Evolutionary conservation across 2,329 filamentous ascomycete species (phyloP).

Genomic region (Arthrobotrys entomopaga): DNA sequence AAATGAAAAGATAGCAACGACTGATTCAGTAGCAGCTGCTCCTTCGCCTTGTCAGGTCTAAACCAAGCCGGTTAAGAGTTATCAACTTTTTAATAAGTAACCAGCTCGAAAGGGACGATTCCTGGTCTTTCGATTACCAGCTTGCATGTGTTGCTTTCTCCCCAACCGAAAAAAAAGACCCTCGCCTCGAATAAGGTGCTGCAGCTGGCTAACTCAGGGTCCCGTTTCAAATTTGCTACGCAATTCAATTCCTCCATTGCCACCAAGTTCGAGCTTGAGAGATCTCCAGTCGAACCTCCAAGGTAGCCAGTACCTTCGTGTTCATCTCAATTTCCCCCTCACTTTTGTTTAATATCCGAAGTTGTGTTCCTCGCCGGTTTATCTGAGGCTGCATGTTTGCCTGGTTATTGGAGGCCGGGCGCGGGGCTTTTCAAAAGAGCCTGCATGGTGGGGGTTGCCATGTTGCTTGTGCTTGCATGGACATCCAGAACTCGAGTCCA

Average conservation of each 20-base stretch:
- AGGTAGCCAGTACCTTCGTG: neutral
- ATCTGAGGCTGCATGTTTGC: constrained; percentile 5
- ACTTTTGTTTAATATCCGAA: neutral
- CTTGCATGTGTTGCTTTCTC: constrained; percentile 21
- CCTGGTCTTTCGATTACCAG: neutral
- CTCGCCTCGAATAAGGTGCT: constrained; percentile 14
- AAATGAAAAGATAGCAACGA: neutral
- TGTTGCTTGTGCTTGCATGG: constrained; percentile 16
- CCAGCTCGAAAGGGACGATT: constrained; percentile 1
- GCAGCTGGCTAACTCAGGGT: constrained; percentile 24
- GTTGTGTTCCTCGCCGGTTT: neutral
- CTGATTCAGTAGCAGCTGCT: neutral
- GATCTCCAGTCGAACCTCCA: constrained; percentile 25
- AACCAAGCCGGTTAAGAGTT: no score
- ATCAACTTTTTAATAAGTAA: neutral
- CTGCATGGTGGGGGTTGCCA: constrained; percentile 47
- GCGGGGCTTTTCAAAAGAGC: constrained; percentile 23
- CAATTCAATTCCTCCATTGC: constrained; percentile 9
- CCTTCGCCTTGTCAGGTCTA: neutral
- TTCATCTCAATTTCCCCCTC: constrained; percentile 3
- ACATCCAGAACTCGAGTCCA: neutral
- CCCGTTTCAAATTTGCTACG: constrained; percentile 24
- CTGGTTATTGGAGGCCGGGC: constrained; percentile 18
- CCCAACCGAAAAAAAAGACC: constrained; percentile 2
- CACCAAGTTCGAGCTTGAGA: constrained; percentile 15